phyloP scores from a whole-genome alignment of 768 basidiomycete genomes.

The Hirschioporus abietinus region DNA sequence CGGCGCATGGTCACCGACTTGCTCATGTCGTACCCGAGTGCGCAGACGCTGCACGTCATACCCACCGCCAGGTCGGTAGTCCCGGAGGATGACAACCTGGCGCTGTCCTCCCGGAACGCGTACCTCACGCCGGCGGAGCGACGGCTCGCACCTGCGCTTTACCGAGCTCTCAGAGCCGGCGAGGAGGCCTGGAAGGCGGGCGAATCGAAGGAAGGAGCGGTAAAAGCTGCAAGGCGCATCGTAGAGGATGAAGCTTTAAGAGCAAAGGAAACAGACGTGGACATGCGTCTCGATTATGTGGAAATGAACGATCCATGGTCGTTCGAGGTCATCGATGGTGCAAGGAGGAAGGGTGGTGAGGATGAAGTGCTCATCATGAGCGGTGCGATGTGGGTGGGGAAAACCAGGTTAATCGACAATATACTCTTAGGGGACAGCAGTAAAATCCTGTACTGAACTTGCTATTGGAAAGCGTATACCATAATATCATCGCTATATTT shows the following conservation, averaged over 20 bases:
- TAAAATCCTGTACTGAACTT: slow-evolving; percentile 26
- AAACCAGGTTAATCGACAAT: slow-evolving; percentile 92
- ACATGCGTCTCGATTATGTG: slow-evolving; percentile 75
- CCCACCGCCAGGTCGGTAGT: slow-evolving; percentile 68
- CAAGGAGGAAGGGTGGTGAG: slow-evolving; percentile 23
- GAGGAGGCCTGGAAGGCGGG: slow-evolving; percentile 50
- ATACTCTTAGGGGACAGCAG: slow-evolving; percentile 58
- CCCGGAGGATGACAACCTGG: slow-evolving; percentile 51
- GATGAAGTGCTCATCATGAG: slow-evolving; percentile 61
- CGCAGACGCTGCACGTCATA: slow-evolving; percentile 75
- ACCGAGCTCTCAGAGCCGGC: slow-evolving; percentile 60
- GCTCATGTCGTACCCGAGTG: slow-evolving; percentile 69
- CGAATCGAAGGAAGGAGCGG: slow-evolving; percentile 34
- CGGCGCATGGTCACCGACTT: slow-evolving; percentile 75
- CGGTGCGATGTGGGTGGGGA: slow-evolving; percentile 81
- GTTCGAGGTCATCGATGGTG: slow-evolving; percentile 54
- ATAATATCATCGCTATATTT: background rate
- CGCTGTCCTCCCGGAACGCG: slow-evolving; percentile 86
- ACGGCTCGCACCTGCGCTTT: slow-evolving; percentile 55
- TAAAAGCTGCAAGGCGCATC: slow-evolving; percentile 24
- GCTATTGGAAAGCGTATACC: background rate
- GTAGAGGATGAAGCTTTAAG: slow-evolving; percentile 35
- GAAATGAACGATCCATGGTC: slow-evolving; percentile 80
- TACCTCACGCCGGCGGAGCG: slow-evolving; percentile 70
- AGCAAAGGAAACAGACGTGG: slow-evolving; percentile 34